Evolutionary conservation across 345 rosid genomes (phyloP).

Genomic region (Raphanus raphanistrum): DNA sequence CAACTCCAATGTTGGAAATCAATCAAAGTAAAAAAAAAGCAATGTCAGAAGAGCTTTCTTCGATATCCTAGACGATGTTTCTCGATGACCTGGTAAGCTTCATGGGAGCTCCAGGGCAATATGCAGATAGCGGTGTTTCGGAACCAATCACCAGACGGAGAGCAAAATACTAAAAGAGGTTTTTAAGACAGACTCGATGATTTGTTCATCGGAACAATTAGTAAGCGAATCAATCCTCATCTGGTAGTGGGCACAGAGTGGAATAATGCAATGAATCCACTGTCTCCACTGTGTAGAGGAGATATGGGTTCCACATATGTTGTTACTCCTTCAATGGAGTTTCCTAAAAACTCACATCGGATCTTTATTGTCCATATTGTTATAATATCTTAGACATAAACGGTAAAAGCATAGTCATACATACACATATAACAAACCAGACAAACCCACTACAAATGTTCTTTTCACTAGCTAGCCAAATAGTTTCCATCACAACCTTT

Average conservation of each 20-base stretch:
- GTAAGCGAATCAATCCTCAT: slow-evolving; percentile 24
- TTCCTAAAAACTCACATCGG: neutral
- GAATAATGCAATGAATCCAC: slow-evolving; percentile 19
- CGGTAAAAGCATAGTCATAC: slow-evolving; percentile 7
- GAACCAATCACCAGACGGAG: slow-evolving; percentile 26
- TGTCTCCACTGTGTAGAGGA: slow-evolving; percentile 7
- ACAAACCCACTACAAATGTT: neutral
- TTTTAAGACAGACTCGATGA: slow-evolving; percentile 25
- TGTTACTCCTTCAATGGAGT: slow-evolving; percentile 15
- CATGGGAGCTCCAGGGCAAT: slow-evolving; percentile 38
- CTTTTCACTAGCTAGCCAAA: neutral
- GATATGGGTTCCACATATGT: slow-evolving; percentile 15
- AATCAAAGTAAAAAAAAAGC: neutral
- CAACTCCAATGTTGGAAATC: slow-evolving; percentile 4
- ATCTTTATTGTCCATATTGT: slow-evolving; percentile 25
- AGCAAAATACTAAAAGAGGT: slow-evolving; percentile 29
- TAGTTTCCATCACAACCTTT: neutral
- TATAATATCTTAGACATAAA: neutral
- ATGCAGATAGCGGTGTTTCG: slow-evolving; percentile 18
- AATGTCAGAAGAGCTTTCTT: slow-evolving; percentile 32
- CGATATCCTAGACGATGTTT: slow-evolving; percentile 24
- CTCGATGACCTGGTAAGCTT: slow-evolving; percentile 28
- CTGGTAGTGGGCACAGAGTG: slow-evolving; percentile 28
- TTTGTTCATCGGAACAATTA: slow-evolving; percentile 28
- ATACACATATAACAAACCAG: neutral